phyloP scores from a whole-genome alignment of 805 yeast species.

The Saturnispora gosingensis region DNA sequence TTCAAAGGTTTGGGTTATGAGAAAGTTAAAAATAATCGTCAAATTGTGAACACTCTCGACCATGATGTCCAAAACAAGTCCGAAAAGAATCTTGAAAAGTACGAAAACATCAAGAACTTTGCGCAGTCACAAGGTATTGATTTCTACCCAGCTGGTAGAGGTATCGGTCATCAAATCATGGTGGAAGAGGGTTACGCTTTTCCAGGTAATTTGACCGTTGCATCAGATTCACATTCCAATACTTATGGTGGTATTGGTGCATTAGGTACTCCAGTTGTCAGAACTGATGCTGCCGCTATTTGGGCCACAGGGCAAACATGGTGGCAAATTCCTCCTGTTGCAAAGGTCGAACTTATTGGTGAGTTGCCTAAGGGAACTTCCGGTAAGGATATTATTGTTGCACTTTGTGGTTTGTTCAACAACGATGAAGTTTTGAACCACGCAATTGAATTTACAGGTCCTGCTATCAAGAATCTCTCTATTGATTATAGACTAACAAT shows the following conservation, averaged over 20 bases:
- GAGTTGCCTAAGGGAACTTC: conserved; percentile 76
- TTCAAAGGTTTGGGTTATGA: conserved; percentile 92
- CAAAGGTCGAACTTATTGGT: conserved; percentile 81
- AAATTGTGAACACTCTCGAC: conserved; percentile 92
- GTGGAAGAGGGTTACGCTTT: conserved; percentile 98
- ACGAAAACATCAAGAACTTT: conserved; percentile 78
- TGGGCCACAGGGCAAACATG: conserved; percentile 99
- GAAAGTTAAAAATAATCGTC: conserved; percentile 72
- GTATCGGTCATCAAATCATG: conserved; percentile 99
- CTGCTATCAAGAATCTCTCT: conserved; percentile 57
- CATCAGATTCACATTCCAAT: conserved; percentile 95
- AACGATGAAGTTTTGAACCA: conserved; percentile 88
- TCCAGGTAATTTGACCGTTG: conserved; percentile 87
- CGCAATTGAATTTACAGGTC: conserved; percentile 90
- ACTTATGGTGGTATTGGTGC: conserved; percentile 97
- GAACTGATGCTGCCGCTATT: conserved; percentile 98
- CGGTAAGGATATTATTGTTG: conserved; percentile 95
- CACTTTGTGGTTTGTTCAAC: conserved; percentile 88
- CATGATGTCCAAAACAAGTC: conserved; percentile 95
- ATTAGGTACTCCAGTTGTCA: conserved; percentile 93
- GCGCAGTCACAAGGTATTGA: conserved; percentile 88
- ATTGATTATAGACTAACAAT: conserved; percentile 84
- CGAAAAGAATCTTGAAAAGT: conserved; percentile 82
- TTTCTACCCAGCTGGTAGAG: conserved; percentile 97
- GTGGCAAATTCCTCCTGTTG: conserved; percentile 99